These are phyloP conservation scores for Epichloe typhina DNA, from an alignment of 2,329 filamentous ascomycete species.

Conservation along the genomic window DNA sequence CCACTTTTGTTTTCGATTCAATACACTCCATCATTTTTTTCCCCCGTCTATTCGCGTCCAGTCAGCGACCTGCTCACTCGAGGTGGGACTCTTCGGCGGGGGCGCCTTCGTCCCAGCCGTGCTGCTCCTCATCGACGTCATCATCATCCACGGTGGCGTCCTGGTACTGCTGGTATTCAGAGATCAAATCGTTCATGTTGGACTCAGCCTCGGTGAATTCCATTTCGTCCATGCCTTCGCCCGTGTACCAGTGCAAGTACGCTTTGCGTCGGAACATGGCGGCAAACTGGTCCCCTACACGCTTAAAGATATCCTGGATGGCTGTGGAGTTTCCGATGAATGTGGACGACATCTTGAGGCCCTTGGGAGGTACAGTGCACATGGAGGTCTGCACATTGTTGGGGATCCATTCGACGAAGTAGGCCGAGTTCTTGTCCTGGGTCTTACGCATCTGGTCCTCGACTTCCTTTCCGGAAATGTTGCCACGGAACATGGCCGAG, in stretches of 20 bases:
- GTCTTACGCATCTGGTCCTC: conserved; percentile 99
- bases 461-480: conserved; percentile 99
- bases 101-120: conserved; percentile 48
- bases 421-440: conserved; percentile 98
- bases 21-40: background rate
- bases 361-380: conserved; percentile 94
- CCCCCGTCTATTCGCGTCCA: background rate
- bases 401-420: conserved; percentile 99
- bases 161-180: conserved; percentile 99
- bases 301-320: conserved; percentile 99
- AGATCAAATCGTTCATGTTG: conserved; percentile 99
- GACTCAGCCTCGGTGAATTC: conserved; percentile 99
- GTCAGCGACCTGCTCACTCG: background rate
- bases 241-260: conserved; percentile 99
- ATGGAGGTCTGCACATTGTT: conserved; percentile 99
- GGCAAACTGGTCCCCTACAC: conserved; percentile 97
- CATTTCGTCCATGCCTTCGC: conserved; percentile 99
- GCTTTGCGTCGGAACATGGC: conserved; percentile 99
- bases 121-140: conserved; percentile 82
- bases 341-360: conserved; percentile 96
- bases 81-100: conserved; percentile 43
- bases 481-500: conserved; percentile 98
- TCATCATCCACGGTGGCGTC: conserved; percentile 94
- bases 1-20: background rate
- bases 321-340: conserved; percentile 99